Conservation (phyloP, 192 early-diverging fungal species). For the Pecoramyces ruminantium region DNA sequence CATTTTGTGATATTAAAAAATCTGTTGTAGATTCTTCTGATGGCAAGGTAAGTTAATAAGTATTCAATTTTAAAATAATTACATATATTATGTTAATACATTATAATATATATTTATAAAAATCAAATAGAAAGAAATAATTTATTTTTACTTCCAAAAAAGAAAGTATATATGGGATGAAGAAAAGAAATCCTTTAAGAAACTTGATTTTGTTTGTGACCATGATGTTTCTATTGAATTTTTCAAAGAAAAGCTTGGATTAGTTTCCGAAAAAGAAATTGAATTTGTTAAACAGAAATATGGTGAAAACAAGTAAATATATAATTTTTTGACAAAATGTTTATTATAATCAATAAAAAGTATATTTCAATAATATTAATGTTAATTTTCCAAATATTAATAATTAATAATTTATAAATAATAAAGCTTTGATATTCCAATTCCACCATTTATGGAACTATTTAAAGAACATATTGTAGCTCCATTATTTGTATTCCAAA, state of each 20-base stretch:
- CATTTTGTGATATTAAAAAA: conserved; percentile 59
- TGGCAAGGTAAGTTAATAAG: conserved; percentile 37
- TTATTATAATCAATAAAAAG: too few species aligned
- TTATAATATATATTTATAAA: too few species aligned
- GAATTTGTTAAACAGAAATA: conserved; percentile 47
- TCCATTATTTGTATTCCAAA: conserved; percentile 98
- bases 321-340: too few species aligned
- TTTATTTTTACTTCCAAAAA: conserved; percentile 89
- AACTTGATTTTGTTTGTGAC: conserved; percentile 63
- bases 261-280: conserved; percentile 41
- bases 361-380: too few species aligned
- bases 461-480: conserved; percentile 97
- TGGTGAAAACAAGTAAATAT: conserved; percentile 58
- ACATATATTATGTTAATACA: too few species aligned
- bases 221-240: conserved; percentile 37
- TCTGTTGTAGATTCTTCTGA: conserved; percentile 1
- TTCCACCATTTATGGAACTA: conserved; percentile 82
- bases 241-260: conserved; percentile 46
- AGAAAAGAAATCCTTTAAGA: conserved; percentile 63
- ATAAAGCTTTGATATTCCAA: conserved; percentile 86
- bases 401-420: too few species aligned
- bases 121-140: conserved; percentile 23
- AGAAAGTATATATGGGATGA: conserved; percentile 84
- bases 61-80: too few species aligned
- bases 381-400: too few species aligned